Percentiles rank a stretch among this genome's conserved stretches.
Conservation (phyloP, 225 moss, liverwort and hornwort genomes). For the Bryoerythrophyllum caledonicum region DNA sequence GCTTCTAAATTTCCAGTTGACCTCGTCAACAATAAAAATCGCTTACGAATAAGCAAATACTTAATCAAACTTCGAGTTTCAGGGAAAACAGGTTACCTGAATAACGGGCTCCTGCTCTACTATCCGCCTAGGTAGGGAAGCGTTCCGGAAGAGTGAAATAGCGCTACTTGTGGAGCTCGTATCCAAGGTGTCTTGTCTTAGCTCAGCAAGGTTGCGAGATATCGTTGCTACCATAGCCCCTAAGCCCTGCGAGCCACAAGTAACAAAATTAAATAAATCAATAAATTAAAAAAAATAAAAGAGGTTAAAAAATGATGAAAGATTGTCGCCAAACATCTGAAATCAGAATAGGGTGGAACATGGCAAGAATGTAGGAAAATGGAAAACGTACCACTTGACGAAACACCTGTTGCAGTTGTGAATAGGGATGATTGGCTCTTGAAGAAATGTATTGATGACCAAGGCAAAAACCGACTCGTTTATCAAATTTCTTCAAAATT, state of each 20-base stretch:
- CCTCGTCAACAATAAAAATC: background rate
- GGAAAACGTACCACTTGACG: constrained; percentile 65
- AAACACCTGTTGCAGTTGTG: constrained; percentile 94
- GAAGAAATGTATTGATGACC: constrained; percentile 87
- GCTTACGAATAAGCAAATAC: background rate
- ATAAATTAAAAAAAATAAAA: too few species aligned
- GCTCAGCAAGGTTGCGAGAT: constrained; percentile 63
- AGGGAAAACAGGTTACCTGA: constrained; percentile 35
- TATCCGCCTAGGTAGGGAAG: constrained; percentile 58
- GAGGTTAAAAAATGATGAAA: background rate
- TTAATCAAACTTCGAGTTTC: background rate
- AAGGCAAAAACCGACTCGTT: constrained; percentile 80
- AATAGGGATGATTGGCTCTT: constrained; percentile 95
- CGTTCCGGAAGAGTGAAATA: constrained; percentile 51
- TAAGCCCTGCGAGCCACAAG: constrained; percentile 46
- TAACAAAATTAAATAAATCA: too few species aligned
- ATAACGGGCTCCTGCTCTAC: constrained; percentile 62
- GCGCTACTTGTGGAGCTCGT: constrained; percentile 54
- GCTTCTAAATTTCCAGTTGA: background rate
- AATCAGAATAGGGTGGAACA: background rate
- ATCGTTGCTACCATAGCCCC: constrained; percentile 72
- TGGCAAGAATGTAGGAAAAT: background rate
- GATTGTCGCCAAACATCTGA: background rate
- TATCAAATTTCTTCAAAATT: constrained; percentile 96
- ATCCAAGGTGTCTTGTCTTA: constrained; percentile 44